Evolutionary conservation across 2,329 filamentous ascomycete species (phyloP), one percentile per base, ranked within the genome.

Genomic region (Blastomyces parvus): DNA sequence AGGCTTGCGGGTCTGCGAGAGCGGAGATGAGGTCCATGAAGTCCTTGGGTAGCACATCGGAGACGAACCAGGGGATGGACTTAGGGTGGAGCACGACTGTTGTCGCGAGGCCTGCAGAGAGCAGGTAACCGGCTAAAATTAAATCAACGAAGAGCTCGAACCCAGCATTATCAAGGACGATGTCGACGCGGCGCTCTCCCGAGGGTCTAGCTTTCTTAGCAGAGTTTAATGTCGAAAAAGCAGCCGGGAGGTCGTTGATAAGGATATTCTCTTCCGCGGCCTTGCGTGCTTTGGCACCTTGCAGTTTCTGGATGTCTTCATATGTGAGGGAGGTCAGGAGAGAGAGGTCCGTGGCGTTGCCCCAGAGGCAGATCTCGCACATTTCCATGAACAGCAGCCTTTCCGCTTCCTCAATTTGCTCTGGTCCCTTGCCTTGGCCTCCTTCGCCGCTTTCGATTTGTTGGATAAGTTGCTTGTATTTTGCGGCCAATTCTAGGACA

Each of bases 101-200:
- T 0, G 92, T 97, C 0, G 94, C 94, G 6, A 99, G 84, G 0
- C 88, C 90, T 0, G 91, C 83, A 0, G 90, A 87, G 7, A 99
- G 82, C 17, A 99, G 82, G 73, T 96, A 99, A 0, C 92, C 93
- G 0, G 91, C 92, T 1, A 99, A 83, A 63, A 97, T 87, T 11
- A 99, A 83, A 72, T 99, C 94, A 67, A 97, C 94, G 72, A 91
- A 99, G 14, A 99, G 84, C 80, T 99, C 94, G 72, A 99, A 99
- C 6, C 94, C 94, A 25, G 94, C 91, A 70, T 99, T 99, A 75
- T 99, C 94, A 5, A 99, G 87, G 1, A 99, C 89, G 67, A 99
- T 93, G 71, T 99, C 94, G 1, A 99, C 88, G 19, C 90, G 83
- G 46, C 91, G 84, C 68, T 91, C 87, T 14, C 27, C 44, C 22